phyloP scores from a whole-genome alignment of 2,329 filamentous ascomycete genomes.

The Rhynchosporium agropyri region DNA sequence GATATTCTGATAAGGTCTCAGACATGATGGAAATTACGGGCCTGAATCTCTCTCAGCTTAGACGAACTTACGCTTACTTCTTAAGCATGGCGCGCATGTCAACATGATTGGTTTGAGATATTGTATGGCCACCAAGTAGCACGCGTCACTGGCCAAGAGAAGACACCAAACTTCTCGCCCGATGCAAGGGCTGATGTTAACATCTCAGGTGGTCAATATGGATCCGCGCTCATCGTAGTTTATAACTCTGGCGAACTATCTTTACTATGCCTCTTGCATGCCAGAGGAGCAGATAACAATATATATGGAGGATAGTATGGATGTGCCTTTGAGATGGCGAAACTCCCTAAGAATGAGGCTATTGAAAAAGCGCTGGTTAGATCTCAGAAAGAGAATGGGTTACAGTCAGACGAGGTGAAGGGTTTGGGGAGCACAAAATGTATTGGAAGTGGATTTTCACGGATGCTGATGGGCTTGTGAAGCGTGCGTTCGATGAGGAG shows the following conservation, averaged over 20 bases:
- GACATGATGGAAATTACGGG: conserved; percentile 18
- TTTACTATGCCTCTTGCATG: conserved; percentile 4
- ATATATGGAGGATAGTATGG: conserved; percentile 8
- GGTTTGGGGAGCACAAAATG: neutral
- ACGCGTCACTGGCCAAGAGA: too few relatives aligned
- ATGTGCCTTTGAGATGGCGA: neutral
- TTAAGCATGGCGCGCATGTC: neutral
- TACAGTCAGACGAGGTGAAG: neutral
- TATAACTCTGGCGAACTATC: neutral
- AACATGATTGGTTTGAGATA: too few relatives aligned
- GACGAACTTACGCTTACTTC: conserved; percentile 1
- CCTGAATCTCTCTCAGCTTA: conserved; percentile 6
- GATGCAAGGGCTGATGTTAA: conserved; percentile 4
- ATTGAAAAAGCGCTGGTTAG: neutral
- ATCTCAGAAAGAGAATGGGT: neutral
- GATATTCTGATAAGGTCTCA: conserved; percentile 16
- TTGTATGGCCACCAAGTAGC: too few relatives aligned
- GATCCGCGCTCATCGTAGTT: conserved; percentile 10
- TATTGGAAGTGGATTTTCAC: neutral
- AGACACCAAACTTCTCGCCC: neutral
- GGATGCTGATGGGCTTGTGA: neutral
- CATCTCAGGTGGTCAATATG: conserved; percentile 4
- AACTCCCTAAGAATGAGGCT: neutral
- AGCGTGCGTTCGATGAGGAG: neutral
- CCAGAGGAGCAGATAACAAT: conserved; percentile 2